phyloP scores from a whole-genome alignment of 345 rosid genomes.

The Arabis alpina region DNA sequence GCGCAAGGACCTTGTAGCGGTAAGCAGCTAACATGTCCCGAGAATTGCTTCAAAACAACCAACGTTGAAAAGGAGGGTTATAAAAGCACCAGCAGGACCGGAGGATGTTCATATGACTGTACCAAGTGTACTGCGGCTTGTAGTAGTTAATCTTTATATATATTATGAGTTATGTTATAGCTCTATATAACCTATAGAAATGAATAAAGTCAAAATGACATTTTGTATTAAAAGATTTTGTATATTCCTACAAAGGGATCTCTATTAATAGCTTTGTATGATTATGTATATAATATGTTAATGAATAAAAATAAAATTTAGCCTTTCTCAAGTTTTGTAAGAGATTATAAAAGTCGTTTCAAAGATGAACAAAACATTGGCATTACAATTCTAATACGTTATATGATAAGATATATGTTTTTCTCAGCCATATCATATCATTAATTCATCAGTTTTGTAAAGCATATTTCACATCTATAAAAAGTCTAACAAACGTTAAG shows the following conservation, averaged over 20 bases:
- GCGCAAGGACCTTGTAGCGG: conserved; percentile 37
- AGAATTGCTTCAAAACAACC: conserved; percentile 34
- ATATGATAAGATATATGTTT: not conserved
- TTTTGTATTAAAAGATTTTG: conserved; percentile 21
- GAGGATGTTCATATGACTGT: conserved; percentile 42
- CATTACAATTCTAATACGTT: not conserved
- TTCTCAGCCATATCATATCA: too few species aligned
- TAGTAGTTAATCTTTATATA: not conserved
- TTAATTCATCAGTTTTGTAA: not conserved
- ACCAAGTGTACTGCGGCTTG: conserved; percentile 28
- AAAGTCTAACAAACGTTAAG: not conserved
- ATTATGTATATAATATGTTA: conserved; percentile 14
- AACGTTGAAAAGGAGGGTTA: conserved; percentile 28
- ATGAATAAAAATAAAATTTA: conserved; percentile 20
- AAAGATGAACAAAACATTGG: conserved; percentile 10
- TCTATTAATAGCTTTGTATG: conserved; percentile 17
- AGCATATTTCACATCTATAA: not conserved
- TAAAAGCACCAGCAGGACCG: conserved; percentile 26
- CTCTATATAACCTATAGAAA: conserved; percentile 7
- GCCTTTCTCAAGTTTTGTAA: conserved; percentile 22
- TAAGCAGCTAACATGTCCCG: conserved; percentile 33
- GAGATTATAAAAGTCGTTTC: not conserved
- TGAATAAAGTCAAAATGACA: not conserved
- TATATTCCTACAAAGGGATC: conserved; percentile 14
- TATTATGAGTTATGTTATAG: conserved; percentile 7